Percentiles rank a stretch among this genome's conserved stretches.
These are phyloP conservation scores for Cephaloascus fragrans DNA, from an alignment of 805 yeast species.

Conservation along the genomic window DNA sequence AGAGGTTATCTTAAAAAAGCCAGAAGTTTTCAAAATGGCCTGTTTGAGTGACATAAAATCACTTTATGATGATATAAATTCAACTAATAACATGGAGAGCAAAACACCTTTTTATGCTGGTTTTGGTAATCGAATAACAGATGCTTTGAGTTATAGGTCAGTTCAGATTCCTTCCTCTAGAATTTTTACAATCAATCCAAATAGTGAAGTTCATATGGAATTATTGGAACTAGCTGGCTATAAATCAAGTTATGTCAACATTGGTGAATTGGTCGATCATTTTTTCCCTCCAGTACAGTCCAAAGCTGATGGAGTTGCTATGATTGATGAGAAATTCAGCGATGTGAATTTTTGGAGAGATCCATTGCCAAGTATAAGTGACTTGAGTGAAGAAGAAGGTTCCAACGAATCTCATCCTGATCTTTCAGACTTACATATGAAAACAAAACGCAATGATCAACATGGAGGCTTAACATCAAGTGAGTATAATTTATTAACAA, in stretches of 20 bases:
- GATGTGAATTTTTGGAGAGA: conserved; percentile 93
- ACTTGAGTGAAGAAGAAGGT: conserved; percentile 41
- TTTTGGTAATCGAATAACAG: conserved; percentile 93
- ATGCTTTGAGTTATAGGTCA: conserved; percentile 87
- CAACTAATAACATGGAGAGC: conserved; percentile 25
- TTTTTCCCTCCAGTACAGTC: conserved; percentile 79
- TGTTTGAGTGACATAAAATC: conserved; percentile 80
- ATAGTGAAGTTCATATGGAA: conserved; percentile 97
- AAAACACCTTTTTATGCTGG: conserved; percentile 93
- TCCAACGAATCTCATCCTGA: background rate
- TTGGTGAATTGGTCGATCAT: conserved; percentile 92
- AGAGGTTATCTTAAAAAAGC: conserved; percentile 89
- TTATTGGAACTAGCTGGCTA: conserved; percentile 89
- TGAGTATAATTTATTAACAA: background rate
- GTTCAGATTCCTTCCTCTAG: conserved; percentile 92
- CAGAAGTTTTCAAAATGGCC: conserved; percentile 98
- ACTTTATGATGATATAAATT: conserved; percentile 35
- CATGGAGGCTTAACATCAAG: background rate
- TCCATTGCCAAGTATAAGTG: conserved; percentile 57
- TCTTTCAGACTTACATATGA: background rate
- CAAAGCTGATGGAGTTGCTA: conserved; percentile 16
- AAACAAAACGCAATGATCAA: background rate
- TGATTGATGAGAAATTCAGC: conserved; percentile 53
- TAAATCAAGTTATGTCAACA: conserved; percentile 76
- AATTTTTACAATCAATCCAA: conserved; percentile 91